Evolutionary conservation across 345 rosid genomes (phyloP).

Genomic region (Dipteronia sinensis): DNA sequence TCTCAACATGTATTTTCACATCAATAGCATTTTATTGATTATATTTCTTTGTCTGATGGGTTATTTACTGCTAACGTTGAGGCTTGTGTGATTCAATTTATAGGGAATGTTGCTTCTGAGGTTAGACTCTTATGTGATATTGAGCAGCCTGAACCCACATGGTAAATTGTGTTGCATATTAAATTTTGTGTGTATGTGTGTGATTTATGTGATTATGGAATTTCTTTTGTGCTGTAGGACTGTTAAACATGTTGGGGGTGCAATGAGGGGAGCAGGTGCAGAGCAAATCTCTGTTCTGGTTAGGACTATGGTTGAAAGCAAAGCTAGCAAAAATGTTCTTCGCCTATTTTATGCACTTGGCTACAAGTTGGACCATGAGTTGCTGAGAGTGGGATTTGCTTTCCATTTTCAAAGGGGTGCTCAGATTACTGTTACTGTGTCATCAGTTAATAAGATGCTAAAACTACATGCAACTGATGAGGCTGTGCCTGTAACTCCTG

Average conservation of each 20-base stretch:
- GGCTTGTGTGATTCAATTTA: slow-evolving; percentile 15
- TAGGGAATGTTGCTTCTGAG: slow-evolving; percentile 75
- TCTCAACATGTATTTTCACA: neutral
- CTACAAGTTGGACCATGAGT: slow-evolving; percentile 91
- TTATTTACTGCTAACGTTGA: slow-evolving; percentile 9
- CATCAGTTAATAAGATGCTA: slow-evolving; percentile 81
- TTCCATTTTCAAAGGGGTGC: slow-evolving; percentile 84
- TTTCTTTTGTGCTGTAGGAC: slow-evolving; percentile 48
- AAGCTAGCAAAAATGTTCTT: slow-evolving; percentile 93
- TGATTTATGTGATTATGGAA: slow-evolving; percentile 4
- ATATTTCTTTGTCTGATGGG: neutral
- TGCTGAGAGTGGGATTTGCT: slow-evolving; percentile 85
- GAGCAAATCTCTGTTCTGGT: slow-evolving; percentile 89
- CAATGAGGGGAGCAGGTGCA: slow-evolving; percentile 91
- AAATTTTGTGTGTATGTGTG: neutral
- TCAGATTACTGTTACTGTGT: slow-evolving; percentile 72
- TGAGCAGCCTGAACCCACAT: slow-evolving; percentile 80
- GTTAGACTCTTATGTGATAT: slow-evolving; percentile 89
- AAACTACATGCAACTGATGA: slow-evolving; percentile 87
- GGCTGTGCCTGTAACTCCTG: slow-evolving; percentile 89
- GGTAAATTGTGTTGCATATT: slow-evolving; percentile 42
- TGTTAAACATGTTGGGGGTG: slow-evolving; percentile 90
- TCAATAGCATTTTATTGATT: neutral
- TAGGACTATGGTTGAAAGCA: slow-evolving; percentile 82
- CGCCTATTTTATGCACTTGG: slow-evolving; percentile 79